phyloP scores from a whole-genome alignment of 176 grass and related monocot genomes.

The Neostapfia colusana region DNA sequence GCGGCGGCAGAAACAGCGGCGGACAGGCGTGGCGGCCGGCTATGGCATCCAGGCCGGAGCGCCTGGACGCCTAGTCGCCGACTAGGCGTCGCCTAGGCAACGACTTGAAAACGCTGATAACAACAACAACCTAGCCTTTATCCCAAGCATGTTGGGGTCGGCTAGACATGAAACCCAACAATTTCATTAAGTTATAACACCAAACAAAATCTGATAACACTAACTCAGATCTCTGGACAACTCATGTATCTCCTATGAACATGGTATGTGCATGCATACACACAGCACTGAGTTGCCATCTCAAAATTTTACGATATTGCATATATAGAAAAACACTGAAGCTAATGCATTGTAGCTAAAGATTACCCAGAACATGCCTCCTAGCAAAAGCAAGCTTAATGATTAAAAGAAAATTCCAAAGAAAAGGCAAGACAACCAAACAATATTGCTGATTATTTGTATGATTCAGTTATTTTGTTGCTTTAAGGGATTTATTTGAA shows the following conservation, averaged over 20 bases:
- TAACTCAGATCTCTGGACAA: not conserved
- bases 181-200: not conserved
- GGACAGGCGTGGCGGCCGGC: too few relatives aligned
- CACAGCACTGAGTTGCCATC: too few relatives aligned
- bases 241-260: not conserved
- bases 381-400: not conserved
- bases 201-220: not conserved
- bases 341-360: not conserved
- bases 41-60: too few relatives aligned
- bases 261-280: not conserved
- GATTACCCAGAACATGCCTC: not conserved
- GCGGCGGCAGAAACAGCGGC: too few relatives aligned
- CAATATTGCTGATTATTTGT: not conserved
- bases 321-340: too few relatives aligned
- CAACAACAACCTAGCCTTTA: too few relatives aligned
- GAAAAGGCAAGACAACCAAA: not conserved
- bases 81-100: too few relatives aligned
- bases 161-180: too few relatives aligned
- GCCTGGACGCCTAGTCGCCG: too few relatives aligned
- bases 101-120: too few relatives aligned
- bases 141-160: too few relatives aligned
- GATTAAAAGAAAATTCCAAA: not conserved
- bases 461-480: not conserved
- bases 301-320: too few relatives aligned
- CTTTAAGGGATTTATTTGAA: not conserved